Percentiles rank a stretch among this genome's conserved stretches.
Conservation (phyloP, 1,139 yeast species). For the Blastobotrys malaysiensis region DNA sequence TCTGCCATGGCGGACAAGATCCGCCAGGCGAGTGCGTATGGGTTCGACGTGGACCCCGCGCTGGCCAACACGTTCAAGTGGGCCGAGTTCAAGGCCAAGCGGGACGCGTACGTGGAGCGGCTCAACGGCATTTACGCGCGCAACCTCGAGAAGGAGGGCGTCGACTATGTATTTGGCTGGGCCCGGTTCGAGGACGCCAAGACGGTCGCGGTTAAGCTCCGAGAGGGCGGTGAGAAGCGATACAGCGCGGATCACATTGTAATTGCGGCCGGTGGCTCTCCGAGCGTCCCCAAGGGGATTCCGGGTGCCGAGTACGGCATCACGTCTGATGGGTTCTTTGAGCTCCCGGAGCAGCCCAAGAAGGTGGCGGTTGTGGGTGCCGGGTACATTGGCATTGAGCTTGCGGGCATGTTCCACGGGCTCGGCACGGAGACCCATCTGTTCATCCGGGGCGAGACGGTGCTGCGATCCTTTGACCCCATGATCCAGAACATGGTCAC, state of each 20-base stretch:
- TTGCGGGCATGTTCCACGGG: conserved; percentile 88
- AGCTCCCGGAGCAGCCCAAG: conserved; percentile 74
- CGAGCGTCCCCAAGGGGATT: conserved; percentile 60
- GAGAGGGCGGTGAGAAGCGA: conserved; percentile 42
- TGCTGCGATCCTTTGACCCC: conserved; percentile 81
- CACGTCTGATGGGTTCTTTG: conserved; percentile 89
- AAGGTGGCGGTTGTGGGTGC: conserved; percentile 95
- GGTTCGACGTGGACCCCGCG: conserved; percentile 53
- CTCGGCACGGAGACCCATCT: conserved; percentile 84
- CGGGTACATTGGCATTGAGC: conserved; percentile 94
- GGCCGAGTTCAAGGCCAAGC: conserved; percentile 70
- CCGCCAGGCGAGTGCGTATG: conserved; percentile 73
- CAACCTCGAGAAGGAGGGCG: conserved; percentile 82
- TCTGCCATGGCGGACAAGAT: conserved; percentile 77
- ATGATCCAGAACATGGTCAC: conserved; percentile 75
- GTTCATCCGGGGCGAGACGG: conserved; percentile 85
- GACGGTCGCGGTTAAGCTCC: conserved; percentile 69
- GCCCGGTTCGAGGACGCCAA: conserved; percentile 63
- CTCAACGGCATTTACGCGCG: conserved; percentile 90
- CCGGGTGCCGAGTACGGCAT: conserved; percentile 82
- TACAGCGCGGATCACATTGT: conserved; percentile 78
- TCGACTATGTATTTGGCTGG: conserved; percentile 81
- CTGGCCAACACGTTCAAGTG: conserved; percentile 64
- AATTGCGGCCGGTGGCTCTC: conserved; percentile 91
- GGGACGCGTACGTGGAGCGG: conserved; percentile 85